Evolutionary conservation across 2,329 filamentous ascomycete genomes (phyloP), one percentile per base, ranked within the genome.

Genomic region (Scorias spongiosa): DNA sequence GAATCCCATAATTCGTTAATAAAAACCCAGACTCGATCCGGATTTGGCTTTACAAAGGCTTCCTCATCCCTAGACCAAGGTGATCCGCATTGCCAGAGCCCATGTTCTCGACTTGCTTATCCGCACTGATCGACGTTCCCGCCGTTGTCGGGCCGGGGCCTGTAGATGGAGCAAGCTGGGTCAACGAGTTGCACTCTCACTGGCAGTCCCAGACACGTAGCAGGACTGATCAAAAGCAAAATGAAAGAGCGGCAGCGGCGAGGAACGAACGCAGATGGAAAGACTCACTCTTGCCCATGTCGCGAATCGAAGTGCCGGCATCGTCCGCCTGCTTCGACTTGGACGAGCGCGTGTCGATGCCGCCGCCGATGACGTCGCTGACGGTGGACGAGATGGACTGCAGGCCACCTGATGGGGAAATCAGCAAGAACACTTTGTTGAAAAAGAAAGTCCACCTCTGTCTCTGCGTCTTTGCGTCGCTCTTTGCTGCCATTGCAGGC

Each of bases 71-170:
- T 42, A 60, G 46, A 2, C 52, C 54, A 41, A 60, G 43, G 43
- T 59, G 57, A 41, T 60, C 56, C 38, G 55, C 57, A 43, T 39
- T 51, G 10, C 56, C 57, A 7, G 49, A 52, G 41, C 51, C 47
- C 49, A 54, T 51, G 40, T 60, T 60, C 42, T 46, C 45, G 29
- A 51, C 46, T 47, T 60, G 57, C 15, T 54, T 38, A 8, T 41
- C 45, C 2, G 50, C 56, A 39, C 52, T 52, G 32, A 59, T 44
- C 11, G 37, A 43, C 1, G 54, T 54, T 4, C 51, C 53, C 29
- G 45, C 45, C 9, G 54, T 53, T 2, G 56, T 60, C 6, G 44
- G 37, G 28, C 51, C 57, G 9, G 32, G 32, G 32, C 32, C 32
- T 36, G 32, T 12, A 5, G 9, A 15, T 12, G 15, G 32, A 9